These are phyloP conservation scores for Suillus clintonianus DNA, from an alignment of 768 basidiomycete species.

Conservation along the genomic window DNA sequence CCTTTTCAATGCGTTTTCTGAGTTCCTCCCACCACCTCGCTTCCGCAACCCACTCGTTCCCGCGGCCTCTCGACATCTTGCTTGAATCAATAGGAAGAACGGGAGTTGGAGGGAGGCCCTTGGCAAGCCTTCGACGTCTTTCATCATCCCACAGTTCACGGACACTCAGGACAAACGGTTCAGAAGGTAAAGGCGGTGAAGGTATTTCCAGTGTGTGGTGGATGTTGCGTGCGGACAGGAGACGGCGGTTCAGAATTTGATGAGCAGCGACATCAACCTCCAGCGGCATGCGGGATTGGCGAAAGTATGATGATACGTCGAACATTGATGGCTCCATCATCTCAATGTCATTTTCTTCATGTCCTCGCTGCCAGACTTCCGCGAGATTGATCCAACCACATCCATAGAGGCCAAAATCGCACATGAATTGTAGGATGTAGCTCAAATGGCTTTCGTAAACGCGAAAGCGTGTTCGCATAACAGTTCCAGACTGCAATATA, in stretches of 20 bases:
- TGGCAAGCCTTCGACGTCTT: constrained; percentile 64
- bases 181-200: constrained; percentile 48
- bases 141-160: constrained; percentile 98
- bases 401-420: constrained; percentile 92
- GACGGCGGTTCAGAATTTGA: constrained; percentile 84
- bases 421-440: constrained; percentile 88
- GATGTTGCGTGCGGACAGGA: constrained; percentile 59
- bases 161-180: constrained; percentile 84
- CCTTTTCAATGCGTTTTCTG: constrained; percentile 55
- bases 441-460: constrained; percentile 91
- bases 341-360: constrained; percentile 26
- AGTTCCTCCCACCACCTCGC: constrained; percentile 78
- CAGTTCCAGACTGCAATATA: constrained; percentile 77
- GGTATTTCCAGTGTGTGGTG: constrained; percentile 70
- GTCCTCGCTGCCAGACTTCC: constrained; percentile 60
- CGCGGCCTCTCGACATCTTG: constrained; percentile 56
- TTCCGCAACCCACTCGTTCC: constrained; percentile 72
- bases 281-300: constrained; percentile 69
- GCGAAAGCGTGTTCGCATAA: constrained; percentile 77
- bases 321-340: constrained; percentile 29
- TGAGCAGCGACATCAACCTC: constrained; percentile 84
- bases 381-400: constrained; percentile 86
- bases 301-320: constrained; percentile 56
- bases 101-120: constrained; percentile 73
- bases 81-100: constrained; percentile 71